Base-by-base conservation (phyloP, 495 filamentous ascomycete species). In the Thermochaetoides thermophila region DNA sequence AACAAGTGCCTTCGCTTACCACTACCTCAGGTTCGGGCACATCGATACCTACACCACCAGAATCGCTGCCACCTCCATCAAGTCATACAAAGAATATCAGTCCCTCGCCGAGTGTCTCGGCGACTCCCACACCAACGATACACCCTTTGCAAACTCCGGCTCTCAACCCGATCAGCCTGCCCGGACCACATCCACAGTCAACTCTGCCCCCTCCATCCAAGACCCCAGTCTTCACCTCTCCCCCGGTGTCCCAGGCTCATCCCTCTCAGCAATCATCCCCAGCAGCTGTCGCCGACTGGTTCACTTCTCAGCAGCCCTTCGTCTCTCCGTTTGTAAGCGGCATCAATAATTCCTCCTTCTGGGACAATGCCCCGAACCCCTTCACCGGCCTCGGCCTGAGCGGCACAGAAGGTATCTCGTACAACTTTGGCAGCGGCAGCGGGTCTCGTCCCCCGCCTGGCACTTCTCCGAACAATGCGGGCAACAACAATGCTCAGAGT, bases 221-320 rank as follows among this genome's bases (percentile, higher is more conserved):
- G 16, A 18, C 41, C 15, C 38, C 59, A 8, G 34, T 52, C 9
- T 61, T 60, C 35, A 57, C 53, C 20, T 60, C 60, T 22, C 59
- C 56, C 7, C 41, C 57, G 12, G 43, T 50, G 2, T 48, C 50
- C 1, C 13, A n/a, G n/a, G n/a, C 29, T 16, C 23, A 34, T 0
- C 10, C 25, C 5, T 27, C 21, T 9, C 30, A 19, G n/a, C 50
- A 53, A 23, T 36, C 38, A 12, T 23, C 35, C 50, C 2, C 55
- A 61, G 19, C 61, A 63, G 29, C 52, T 59, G 2, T 48, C 52
- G 13, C 34, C 59, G 52, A 60, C 37, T 66, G 61, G 61, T 58
- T 22, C 45, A 53, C 46, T 25, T 53, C 69, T 0, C 70, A 71
- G 4, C 66, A 67, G 5, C 56, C 62, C 2, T 64, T 73, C 57